Percentiles rank a stretch among this genome's conserved stretches.
Evolutionary conservation across 768 basidiomycete genomes (phyloP).

Genomic region (Leccinum aurantiacum): DNA sequence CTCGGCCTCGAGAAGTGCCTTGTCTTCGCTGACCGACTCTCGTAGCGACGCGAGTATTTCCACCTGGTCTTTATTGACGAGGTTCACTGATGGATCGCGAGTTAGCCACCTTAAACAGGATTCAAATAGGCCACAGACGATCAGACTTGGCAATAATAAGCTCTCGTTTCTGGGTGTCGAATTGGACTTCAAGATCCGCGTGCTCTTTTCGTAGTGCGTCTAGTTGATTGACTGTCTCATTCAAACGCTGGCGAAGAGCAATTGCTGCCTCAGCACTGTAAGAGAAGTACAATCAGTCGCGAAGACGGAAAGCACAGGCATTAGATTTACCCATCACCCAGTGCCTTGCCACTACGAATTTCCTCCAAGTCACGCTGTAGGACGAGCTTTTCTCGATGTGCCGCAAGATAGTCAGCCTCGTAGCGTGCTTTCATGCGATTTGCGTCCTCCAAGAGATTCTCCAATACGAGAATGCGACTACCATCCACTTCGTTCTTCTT

Average conservation of each 20-base stretch:
- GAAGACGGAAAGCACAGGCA: not conserved
- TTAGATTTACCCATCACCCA: conserved; percentile 71
- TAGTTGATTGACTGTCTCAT: conserved; percentile 82
- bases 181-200: conserved; percentile 68
- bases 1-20: conserved; percentile 69
- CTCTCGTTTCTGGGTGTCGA: conserved; percentile 61
- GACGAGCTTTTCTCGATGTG: conserved; percentile 79
- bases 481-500: conserved; percentile 75
- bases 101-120: conserved; percentile 4
- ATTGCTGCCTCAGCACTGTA: conserved; percentile 81
- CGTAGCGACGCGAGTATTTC: conserved; percentile 85
- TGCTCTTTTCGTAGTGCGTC: conserved; percentile 69
- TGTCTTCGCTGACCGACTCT: conserved; percentile 88
- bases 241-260: conserved; percentile 82
- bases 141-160: conserved; percentile 85
- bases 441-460: conserved; percentile 89
- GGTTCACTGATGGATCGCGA: conserved; percentile 55
- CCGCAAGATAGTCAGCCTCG: conserved; percentile 81
- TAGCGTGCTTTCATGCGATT: conserved; percentile 88
- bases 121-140: conserved; percentile 45
- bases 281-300: conserved; percentile 5
- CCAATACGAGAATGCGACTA: conserved; percentile 78
- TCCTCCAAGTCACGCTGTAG: conserved; percentile 83
- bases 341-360: conserved; percentile 81
- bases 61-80: conserved; percentile 91